phyloP scores from a whole-genome alignment of 345 rosid species.

The Bruguiera sexangula region DNA sequence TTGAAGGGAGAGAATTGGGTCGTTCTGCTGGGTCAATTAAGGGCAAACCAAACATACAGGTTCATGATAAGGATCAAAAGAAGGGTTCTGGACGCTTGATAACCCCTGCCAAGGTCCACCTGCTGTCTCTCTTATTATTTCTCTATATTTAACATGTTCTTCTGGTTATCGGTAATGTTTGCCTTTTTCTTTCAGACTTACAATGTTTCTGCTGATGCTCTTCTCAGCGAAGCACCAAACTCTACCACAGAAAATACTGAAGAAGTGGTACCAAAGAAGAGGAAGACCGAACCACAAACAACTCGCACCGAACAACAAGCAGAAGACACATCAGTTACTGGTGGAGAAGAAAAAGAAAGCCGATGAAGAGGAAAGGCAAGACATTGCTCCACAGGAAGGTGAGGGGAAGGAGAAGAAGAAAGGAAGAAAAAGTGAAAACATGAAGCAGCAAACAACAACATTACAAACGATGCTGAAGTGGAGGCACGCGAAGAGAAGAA shows the following conservation, averaged over 20 bases:
- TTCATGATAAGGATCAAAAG: slow-evolving; percentile 76
- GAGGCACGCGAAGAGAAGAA: slow-evolving; percentile 31
- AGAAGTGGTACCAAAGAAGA: slow-evolving; percentile 27
- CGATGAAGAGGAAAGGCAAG: slow-evolving; percentile 31
- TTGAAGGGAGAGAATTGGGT: slow-evolving; percentile 75
- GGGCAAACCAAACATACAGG: slow-evolving; percentile 89
- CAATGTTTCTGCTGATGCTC: slow-evolving; percentile 69
- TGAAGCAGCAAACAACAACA: slow-evolving; percentile 9
- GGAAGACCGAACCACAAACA: slow-evolving; percentile 19
- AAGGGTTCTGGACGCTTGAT: slow-evolving; percentile 64
- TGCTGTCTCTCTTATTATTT: background rate
- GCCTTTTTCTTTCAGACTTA: slow-evolving; percentile 46
- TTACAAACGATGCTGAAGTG: slow-evolving; percentile 19
- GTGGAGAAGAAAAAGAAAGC: slow-evolving; percentile 44
- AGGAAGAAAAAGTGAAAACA: slow-evolving; percentile 46
- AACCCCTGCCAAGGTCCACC: slow-evolving; percentile 75
- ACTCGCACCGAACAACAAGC: background rate
- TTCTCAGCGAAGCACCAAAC: slow-evolving; percentile 39
- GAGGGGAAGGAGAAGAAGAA: slow-evolving; percentile 34
- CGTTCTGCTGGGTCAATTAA: slow-evolving; percentile 79
- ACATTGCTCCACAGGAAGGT: slow-evolving; percentile 26
- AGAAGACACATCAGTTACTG: slow-evolving; percentile 19
- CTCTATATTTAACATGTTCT: background rate
- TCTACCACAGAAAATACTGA: slow-evolving; percentile 21
- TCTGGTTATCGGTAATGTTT: background rate